Percentiles rank a stretch among this genome's conserved stretches.
These are phyloP conservation scores for Macrolepiota dolichaula DNA, from an alignment of 768 basidiomycete species.

Conservation along the genomic window DNA sequence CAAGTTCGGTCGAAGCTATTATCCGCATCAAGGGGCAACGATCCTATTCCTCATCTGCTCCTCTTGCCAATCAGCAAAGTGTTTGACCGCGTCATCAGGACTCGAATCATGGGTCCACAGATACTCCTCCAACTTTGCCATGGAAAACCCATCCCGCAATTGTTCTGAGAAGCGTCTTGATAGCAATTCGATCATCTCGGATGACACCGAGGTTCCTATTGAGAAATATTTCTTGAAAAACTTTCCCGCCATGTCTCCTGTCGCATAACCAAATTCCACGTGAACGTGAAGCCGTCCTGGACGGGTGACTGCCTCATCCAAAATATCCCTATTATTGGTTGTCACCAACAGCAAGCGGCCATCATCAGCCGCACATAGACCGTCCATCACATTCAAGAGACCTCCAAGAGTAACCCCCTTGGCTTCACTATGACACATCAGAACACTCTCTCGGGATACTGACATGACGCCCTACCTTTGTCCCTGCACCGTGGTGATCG, in stretches of 20 bases:
- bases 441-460: not conserved
- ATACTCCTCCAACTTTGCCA: not conserved
- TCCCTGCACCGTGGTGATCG: constrained; percentile 33
- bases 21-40: not conserved
- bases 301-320: constrained; percentile 63
- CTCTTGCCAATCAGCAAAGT: not conserved
- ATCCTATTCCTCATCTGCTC: not conserved
- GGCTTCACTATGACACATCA: not conserved
- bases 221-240: constrained; percentile 56
- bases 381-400: constrained; percentile 66
- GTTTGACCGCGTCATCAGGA: not conserved
- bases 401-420: constrained; percentile 57
- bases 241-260: constrained; percentile 51
- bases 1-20: not conserved
- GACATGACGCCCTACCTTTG: not conserved
- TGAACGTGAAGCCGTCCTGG: constrained; percentile 71
- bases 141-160: constrained; percentile 32
- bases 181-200: not conserved
- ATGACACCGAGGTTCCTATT: not conserved
- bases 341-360: constrained; percentile 65
- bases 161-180: constrained; percentile 51
- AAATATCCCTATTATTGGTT: constrained; percentile 55
- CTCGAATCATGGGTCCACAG: not conserved
- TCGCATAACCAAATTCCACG: constrained; percentile 61
- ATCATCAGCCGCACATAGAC: constrained; percentile 43